Conservation (phyloP, 169 alveolate genomes). For the Eimeria falciformis region DNA sequence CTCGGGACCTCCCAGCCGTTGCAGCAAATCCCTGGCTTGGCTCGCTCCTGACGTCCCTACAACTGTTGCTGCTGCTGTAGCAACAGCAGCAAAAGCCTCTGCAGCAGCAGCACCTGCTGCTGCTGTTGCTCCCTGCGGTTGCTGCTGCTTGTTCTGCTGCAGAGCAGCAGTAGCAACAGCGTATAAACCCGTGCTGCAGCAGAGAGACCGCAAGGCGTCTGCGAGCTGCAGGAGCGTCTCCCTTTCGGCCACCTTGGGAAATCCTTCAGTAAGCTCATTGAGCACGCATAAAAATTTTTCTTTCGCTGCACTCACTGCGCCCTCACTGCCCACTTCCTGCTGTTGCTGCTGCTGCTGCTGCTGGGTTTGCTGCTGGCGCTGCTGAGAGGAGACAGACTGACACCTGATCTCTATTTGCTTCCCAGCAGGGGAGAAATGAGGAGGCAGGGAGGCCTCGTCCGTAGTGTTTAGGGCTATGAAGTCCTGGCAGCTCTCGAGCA, state of each 20-base stretch:
- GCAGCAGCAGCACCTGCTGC: background rate
- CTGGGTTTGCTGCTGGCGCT: slow-evolving; percentile 6
- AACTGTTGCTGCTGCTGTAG: slow-evolving; percentile 53
- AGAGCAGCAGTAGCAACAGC: slow-evolving; percentile 40
- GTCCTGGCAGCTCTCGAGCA: slow-evolving; percentile 54
- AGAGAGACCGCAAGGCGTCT: slow-evolving; percentile 34
- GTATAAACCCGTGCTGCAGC: slow-evolving; percentile 41
- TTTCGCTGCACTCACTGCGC: background rate
- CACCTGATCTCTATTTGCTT: slow-evolving; percentile 69
- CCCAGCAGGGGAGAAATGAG: slow-evolving; percentile 58
- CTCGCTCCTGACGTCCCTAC: slow-evolving; percentile 28
- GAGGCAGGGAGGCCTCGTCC: slow-evolving; percentile 51
- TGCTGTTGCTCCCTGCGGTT: background rate
- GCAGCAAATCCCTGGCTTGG: background rate
- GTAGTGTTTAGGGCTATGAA: slow-evolving; percentile 57
- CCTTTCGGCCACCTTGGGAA: background rate
- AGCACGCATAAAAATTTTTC: background rate
- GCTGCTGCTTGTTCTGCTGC: slow-evolving; percentile 80
- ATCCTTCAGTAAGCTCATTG: background rate
- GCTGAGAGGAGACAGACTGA: background rate
- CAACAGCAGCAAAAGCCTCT: slow-evolving; percentile 62
- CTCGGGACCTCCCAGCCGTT: slow-evolving; percentile 15
- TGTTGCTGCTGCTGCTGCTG: slow-evolving; percentile 63
- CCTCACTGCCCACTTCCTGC: slow-evolving; percentile 22
- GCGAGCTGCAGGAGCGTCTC: slow-evolving; percentile 8